These are phyloP conservation scores for Magnolia officinalis DNA, from an alignment of 164 flowering plant genomes.

Conservation along the genomic window DNA sequence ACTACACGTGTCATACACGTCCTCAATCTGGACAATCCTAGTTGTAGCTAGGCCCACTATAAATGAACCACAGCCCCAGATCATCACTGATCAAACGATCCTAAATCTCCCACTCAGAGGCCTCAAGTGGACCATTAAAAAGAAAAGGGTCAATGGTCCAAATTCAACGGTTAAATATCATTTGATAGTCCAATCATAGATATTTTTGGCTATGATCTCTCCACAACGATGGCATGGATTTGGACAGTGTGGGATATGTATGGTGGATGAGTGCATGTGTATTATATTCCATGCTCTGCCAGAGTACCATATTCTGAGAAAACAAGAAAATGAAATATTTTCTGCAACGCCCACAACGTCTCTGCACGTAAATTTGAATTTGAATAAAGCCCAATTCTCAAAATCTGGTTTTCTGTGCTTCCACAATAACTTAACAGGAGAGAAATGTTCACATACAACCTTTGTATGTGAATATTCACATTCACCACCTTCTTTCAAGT, in stretches of 20 bases:
- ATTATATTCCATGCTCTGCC: not conserved
- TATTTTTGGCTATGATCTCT: too few relatives aligned
- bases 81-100: not conserved
- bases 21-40: not conserved
- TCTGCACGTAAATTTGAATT: constrained; percentile 16
- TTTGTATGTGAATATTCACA: not conserved
- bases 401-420: constrained; percentile 28
- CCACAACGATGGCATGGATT: not conserved
- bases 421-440: not conserved
- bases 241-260: not conserved
- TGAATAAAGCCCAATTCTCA: constrained; percentile 26
- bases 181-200: too few relatives aligned
- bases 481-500: too few relatives aligned
- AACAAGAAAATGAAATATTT: not conserved
- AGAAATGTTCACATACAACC: not conserved
- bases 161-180: too few relatives aligned
- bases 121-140: too few relatives aligned
- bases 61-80: not conserved
- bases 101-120: not conserved
- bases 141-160: too few relatives aligned
- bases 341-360: constrained; percentile 8
- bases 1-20: not conserved
- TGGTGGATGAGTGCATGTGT: not conserved
- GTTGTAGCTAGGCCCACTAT: not conserved
- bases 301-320: not conserved